A percentile compares a stretch with the other conserved stretches of the same genome.
These are phyloP conservation scores for Pichia exigua DNA, from an alignment of 805 yeast species.

Conservation along the genomic window DNA sequence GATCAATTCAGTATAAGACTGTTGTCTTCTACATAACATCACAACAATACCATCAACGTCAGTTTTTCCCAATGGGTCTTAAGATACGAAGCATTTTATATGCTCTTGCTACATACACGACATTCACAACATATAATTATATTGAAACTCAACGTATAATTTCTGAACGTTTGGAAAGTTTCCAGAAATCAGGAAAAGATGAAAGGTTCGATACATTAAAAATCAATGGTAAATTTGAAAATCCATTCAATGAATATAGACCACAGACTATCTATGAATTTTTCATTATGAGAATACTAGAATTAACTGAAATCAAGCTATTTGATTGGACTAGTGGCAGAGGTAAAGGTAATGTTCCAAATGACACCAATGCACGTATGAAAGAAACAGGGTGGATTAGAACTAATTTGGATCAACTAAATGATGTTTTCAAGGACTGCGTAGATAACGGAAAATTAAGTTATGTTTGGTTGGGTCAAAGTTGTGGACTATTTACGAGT, in stretches of 20 bases:
- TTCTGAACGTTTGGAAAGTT: slow-evolving; percentile 28
- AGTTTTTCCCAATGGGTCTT: neutral
- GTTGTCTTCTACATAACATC: no score
- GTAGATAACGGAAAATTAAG: slow-evolving; percentile 38
- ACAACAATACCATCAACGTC: neutral
- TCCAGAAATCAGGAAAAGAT: slow-evolving; percentile 1
- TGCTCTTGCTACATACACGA: slow-evolving; percentile 46
- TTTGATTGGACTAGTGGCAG: slow-evolving; percentile 35
- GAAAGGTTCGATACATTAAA: slow-evolving; percentile 38
- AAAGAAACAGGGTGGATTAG: slow-evolving; percentile 48
- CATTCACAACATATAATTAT: slow-evolving; percentile 58
- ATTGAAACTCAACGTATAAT: slow-evolving; percentile 48
- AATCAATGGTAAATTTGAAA: slow-evolving; percentile 76
- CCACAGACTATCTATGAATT: slow-evolving; percentile 88
- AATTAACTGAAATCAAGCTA: slow-evolving; percentile 29
- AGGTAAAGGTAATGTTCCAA: slow-evolving; percentile 52
- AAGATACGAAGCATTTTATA: slow-evolving; percentile 29
- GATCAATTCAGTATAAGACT: neutral
- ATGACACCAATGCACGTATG: slow-evolving; percentile 38
- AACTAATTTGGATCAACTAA: slow-evolving; percentile 33
- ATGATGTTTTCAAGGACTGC: slow-evolving; percentile 5
- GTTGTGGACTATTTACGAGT: slow-evolving; percentile 64
- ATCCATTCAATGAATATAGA: slow-evolving; percentile 86
- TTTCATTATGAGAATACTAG: slow-evolving; percentile 61
- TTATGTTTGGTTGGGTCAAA: slow-evolving; percentile 91